Evolutionary conservation across 768 basidiomycete genomes (phyloP).

Genomic region (Asterophora parasitica): DNA sequence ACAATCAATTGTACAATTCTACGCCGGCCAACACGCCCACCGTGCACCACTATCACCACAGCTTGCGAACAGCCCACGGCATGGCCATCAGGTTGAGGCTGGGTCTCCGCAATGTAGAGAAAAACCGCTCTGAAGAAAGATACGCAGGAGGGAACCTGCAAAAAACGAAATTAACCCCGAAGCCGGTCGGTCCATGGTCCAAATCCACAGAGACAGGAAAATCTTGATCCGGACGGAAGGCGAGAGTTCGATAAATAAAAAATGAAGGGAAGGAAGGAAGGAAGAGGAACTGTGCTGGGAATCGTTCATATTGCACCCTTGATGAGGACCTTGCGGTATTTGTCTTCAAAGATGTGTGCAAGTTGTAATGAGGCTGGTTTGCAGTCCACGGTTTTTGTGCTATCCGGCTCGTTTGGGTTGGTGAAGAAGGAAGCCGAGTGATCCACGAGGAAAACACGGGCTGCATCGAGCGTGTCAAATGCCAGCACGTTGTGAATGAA

Average conservation of each 20-base stretch:
- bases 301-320: constrained; percentile 78
- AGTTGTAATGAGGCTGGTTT: constrained; percentile 55
- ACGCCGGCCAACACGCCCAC: constrained; percentile 1
- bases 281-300: constrained; percentile 5
- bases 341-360: constrained; percentile 64
- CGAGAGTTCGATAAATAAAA: constrained; percentile 16
- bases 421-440: constrained; percentile 67
- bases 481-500: constrained; percentile 81
- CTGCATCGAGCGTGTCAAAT: constrained; percentile 63
- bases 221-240: constrained; percentile 7
- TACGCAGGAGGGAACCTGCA: constrained; percentile 10
- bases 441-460: constrained; percentile 63
- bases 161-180: constrained; percentile 6
- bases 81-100: constrained; percentile 2
- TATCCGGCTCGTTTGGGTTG: constrained; percentile 58
- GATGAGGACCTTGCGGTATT: constrained; percentile 83
- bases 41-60: not conserved
- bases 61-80: too few relatives aligned
- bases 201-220: constrained; percentile 1
- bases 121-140: constrained; percentile 3
- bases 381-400: constrained; percentile 68
- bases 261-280: constrained; percentile 16
- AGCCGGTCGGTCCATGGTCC: constrained; percentile 2
- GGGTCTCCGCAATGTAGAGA: constrained; percentile 6
- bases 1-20: constrained; percentile 8